Evolutionary conservation across 2,329 filamentous ascomycete species (phyloP).

Genomic region (Coniochaeta sp.): DNA sequence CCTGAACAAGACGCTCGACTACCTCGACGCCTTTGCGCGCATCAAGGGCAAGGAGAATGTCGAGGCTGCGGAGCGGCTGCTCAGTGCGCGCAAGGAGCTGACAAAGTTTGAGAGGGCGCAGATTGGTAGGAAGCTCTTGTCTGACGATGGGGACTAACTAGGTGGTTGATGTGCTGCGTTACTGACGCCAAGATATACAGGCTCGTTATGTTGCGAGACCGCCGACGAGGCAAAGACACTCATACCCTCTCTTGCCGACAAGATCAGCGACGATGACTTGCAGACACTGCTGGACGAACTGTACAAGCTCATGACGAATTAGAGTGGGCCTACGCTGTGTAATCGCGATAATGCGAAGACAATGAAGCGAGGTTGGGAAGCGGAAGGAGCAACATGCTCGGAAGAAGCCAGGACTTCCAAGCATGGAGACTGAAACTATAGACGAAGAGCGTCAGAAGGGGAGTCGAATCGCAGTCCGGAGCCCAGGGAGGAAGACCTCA

Average conservation of each 20-base stretch:
- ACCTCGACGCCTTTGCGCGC: constrained; percentile 88
- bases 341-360: not conserved
- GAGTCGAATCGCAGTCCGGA: not conserved
- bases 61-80: constrained; percentile 82
- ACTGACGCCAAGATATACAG: constrained; percentile 35
- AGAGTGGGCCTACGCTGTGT: not conserved
- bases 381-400: not conserved
- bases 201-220: constrained; percentile 83
- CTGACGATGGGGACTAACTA: too few relatives aligned
- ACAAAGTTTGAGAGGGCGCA: constrained; percentile 92
- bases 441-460: not conserved
- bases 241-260: constrained; percentile 81
- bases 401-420: not conserved
- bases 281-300: constrained; percentile 87
- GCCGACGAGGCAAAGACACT: constrained; percentile 95
- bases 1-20: constrained; percentile 80
- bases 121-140: constrained; percentile 52
- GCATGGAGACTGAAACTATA: too few relatives aligned
- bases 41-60: constrained; percentile 95
- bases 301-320: constrained; percentile 56
- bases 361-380: not conserved
- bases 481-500: too few relatives aligned
- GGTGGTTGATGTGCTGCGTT: not conserved
- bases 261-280: constrained; percentile 84
- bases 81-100: constrained; percentile 71